phyloP scores from a whole-genome alignment of 352 stramenopile genomes.

The Globisporangium uncinulatum region DNA sequence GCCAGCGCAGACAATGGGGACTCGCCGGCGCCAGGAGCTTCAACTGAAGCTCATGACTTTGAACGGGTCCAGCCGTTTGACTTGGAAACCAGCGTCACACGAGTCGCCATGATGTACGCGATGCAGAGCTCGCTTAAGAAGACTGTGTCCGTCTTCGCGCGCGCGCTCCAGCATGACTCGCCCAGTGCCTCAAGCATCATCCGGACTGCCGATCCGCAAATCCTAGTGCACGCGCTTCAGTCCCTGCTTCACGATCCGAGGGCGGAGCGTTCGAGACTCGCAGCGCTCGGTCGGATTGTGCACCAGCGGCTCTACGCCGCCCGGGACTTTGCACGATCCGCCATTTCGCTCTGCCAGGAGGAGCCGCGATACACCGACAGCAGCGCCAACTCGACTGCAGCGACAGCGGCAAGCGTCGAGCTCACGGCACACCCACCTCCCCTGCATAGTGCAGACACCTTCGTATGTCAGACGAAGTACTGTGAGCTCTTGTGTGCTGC shows the following conservation, averaged over 20 bases:
- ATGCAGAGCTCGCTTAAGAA: constrained; percentile 4
- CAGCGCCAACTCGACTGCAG: neutral
- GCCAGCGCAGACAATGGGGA: neutral
- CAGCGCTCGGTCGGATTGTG: neutral
- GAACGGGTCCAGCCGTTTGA: neutral
- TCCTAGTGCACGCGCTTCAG: constrained; percentile 8
- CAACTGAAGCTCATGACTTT: neutral
- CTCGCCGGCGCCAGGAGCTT: neutral
- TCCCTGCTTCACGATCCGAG: constrained; percentile 7
- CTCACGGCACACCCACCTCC: neutral
- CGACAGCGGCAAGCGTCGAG: neutral
- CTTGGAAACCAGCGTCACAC: constrained; percentile 1
- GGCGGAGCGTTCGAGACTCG: constrained; percentile 1
- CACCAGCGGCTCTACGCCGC: constrained; percentile 6
- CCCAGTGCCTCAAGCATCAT: constrained; percentile 7
- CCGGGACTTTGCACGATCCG: constrained; percentile 7
- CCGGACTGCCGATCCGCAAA: constrained; percentile 5
- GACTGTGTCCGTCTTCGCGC: constrained; percentile 13
- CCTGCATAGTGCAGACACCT: neutral
- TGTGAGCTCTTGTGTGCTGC: constrained; percentile 6
- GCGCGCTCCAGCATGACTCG: constrained; percentile 10
- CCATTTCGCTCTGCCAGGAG: constrained; percentile 9
- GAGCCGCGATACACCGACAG: neutral
- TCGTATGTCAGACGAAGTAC: neutral
- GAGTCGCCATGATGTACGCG: constrained; percentile 7